Conservation (phyloP, 164 flowering plant species). For the Nymphaea colorata region DNA sequence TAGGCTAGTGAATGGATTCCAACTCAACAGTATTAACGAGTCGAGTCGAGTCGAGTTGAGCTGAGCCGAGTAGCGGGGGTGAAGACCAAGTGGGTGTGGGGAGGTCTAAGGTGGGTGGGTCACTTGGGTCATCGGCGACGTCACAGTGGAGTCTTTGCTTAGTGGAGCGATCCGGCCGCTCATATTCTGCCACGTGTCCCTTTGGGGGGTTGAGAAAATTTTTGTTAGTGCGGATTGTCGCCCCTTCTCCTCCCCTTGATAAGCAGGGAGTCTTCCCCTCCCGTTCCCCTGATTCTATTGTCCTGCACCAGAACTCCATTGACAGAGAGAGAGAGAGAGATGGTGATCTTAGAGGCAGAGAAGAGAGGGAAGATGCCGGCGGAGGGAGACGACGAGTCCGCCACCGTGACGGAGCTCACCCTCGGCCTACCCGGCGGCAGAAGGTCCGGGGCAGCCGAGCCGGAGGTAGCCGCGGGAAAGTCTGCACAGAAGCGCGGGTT, state of each 20-base stretch:
- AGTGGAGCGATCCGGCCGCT: neutral
- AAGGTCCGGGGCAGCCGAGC: conserved; percentile 14
- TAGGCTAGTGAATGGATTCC: too few species aligned
- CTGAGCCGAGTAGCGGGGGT: neutral
- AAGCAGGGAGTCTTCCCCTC: too few species aligned
- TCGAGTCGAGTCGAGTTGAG: neutral
- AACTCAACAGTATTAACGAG: neutral
- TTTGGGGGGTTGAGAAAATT: neutral
- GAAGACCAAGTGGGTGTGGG: neutral
- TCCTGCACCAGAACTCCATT: too few species aligned
- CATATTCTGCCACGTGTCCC: neutral
- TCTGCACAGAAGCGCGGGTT: conserved; percentile 11
- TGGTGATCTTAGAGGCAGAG: neutral
- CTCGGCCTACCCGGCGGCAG: conserved; percentile 27
- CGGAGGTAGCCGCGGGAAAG: conserved; percentile 24
- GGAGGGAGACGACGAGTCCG: conserved; percentile 11
- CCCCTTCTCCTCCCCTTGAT: neutral
- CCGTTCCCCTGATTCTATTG: too few species aligned
- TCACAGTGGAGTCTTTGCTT: neutral
- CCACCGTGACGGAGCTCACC: conserved; percentile 30
- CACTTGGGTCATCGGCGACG: neutral
- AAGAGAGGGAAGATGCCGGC: conserved; percentile 4
- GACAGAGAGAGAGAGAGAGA: too few species aligned
- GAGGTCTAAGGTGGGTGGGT: neutral
- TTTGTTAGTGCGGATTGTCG: neutral